A percentile compares a stretch with the other conserved stretches of the same genome.
phyloP scores from a whole-genome alignment of 2,329 filamentous ascomycete genomes.

The Verticillium isaacii region DNA sequence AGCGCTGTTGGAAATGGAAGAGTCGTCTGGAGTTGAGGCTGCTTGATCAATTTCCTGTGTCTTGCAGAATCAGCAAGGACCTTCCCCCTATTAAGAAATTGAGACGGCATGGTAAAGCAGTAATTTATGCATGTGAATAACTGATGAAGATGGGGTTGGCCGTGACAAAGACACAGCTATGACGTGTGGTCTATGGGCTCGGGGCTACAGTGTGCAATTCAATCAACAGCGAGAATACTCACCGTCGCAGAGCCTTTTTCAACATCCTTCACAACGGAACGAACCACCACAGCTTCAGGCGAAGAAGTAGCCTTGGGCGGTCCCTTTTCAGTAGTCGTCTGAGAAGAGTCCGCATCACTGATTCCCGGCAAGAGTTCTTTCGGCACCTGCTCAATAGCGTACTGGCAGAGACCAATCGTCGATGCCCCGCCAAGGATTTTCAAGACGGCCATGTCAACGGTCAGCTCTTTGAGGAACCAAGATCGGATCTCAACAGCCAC shows the following conservation, averaged over 20 bases:
- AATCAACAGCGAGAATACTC: too few relatives aligned
- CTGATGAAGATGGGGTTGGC: too few relatives aligned
- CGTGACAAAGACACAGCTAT: too few relatives aligned
- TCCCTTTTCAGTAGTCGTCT: not conserved
- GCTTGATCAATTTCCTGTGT: too few relatives aligned
- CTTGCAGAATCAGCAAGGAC: too few relatives aligned
- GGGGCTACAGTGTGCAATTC: too few relatives aligned
- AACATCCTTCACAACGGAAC: not conserved
- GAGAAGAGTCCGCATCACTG: not conserved
- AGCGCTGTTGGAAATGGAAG: too few relatives aligned
- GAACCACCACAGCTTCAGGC: not conserved
- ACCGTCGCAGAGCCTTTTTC: not conserved
- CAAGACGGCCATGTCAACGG: constrained; percentile 38
- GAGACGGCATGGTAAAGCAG: too few relatives aligned
- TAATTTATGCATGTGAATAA: too few relatives aligned
- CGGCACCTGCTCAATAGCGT: not conserved
- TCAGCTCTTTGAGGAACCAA: constrained; percentile 41
- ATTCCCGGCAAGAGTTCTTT: not conserved
- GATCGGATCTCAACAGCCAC: constrained; percentile 31
- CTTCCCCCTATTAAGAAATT: too few relatives aligned
- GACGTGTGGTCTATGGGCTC: too few relatives aligned
- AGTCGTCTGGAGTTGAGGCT: too few relatives aligned
- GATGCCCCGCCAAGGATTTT: constrained; percentile 34
- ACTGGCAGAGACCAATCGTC: constrained; percentile 8
- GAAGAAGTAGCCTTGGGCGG: not conserved